Base-by-base conservation (phyloP, 1,139 yeast species). In the Blastobotrys serpentis region DNA sequence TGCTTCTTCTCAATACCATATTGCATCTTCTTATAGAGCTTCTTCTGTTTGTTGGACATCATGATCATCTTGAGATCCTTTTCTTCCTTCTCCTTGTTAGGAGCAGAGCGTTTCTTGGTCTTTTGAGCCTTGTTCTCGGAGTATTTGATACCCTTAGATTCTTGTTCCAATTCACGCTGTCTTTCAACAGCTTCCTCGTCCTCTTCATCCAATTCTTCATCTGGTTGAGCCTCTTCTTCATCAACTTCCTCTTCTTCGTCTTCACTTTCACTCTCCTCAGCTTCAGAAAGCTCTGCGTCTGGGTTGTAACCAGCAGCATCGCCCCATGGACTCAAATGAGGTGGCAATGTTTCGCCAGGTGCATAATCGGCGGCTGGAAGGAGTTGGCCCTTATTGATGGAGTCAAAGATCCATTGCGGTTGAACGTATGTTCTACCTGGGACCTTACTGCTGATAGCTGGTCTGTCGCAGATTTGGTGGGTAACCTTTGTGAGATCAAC, bases 261-360 rank as follows among this genome's bases (percentile, higher is more conserved):
- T n/a, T 33, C 37, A 10, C 62, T 76, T 8, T 65, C 77, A 13
- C 58, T 76, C 4, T 58, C 72, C 22, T 56, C 73, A 18, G 52
- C 69, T 23, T 63, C 72, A 26, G 58, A 68, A 6, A 63, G 55
- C 26, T 65, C 71, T 19, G 80, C 85, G 50, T 76, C 82, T 58
- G 98, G 98, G 69, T 90, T 81, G 69, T 92, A 92, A 47, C 84
- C 86, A 60, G 86, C 88, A 49, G 90, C 80, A 71, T 92, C 98
- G 58, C 98, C 98, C 98, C 98, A 92, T 73, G 99, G 99, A 49
- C 96, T 86, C 64, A 94, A 77, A 70, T 92, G 98, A 38, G 98
- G 98, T 42, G 98, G 98, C 55, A 94, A 76, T 7, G 89, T 74
- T 70, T 92, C 98, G 50, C 99, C 98, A 2, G 96, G 96, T 40